phyloP scores from a whole-genome alignment of 805 yeast genomes.

The Pichia rugopelliculosa region DNA sequence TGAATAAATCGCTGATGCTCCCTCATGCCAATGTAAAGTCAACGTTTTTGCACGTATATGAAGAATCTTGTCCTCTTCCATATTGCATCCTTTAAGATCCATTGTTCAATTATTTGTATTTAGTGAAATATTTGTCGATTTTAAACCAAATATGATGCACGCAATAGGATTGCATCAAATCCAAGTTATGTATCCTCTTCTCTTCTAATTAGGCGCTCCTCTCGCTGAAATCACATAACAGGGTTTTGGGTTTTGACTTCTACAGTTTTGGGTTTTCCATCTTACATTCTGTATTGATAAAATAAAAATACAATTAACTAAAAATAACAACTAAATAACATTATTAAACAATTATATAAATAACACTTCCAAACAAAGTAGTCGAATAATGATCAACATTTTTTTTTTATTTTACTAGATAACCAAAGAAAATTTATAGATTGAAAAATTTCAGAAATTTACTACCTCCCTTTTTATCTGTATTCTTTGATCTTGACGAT shows the following conservation, averaged over 20 bases:
- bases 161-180: background rate
- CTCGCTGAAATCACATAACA: background rate
- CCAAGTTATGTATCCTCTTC: background rate
- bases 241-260: too few species aligned
- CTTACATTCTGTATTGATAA: too few species aligned
- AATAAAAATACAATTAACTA: background rate
- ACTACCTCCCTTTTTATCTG: slow-evolving; percentile 9
- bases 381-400: background rate
- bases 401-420: too few species aligned
- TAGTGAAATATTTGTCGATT: background rate
- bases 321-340: background rate
- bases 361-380: background rate
- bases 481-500: background rate
- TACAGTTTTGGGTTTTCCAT: too few species aligned
- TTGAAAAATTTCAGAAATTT: slow-evolving; percentile 25
- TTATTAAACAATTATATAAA: background rate
- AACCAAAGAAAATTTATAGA: slow-evolving; percentile 9
- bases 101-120: background rate
- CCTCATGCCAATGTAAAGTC: slow-evolving; percentile 69
- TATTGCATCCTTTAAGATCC: background rate
- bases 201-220: background rate
- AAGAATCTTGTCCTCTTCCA: background rate
- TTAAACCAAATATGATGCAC: background rate
- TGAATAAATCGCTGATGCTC: slow-evolving; percentile 65
- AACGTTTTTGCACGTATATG: slow-evolving; percentile 36